phyloP scores from a whole-genome alignment of 345 rosid genomes.

The Acer campestre region DNA sequence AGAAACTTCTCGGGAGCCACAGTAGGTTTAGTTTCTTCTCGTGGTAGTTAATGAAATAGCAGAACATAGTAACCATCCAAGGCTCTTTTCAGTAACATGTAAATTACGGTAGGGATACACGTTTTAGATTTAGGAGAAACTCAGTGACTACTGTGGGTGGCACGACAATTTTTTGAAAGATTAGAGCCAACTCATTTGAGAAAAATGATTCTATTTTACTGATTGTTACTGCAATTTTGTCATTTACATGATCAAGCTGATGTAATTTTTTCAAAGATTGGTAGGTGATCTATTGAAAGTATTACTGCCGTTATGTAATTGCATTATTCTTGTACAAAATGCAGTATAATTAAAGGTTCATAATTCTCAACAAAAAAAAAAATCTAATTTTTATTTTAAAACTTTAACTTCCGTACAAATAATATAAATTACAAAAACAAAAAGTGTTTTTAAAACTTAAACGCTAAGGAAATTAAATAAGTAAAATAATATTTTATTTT shows the following conservation, averaged over 20 bases:
- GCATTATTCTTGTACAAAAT: neutral
- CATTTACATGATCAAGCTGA: no score
- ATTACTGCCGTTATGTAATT: neutral
- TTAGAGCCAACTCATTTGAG: neutral
- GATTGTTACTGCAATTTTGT: neutral
- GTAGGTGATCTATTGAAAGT: neutral
- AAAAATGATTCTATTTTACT: neutral
- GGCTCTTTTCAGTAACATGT: neutral
- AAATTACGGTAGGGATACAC: neutral
- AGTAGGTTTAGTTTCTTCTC: conserved; percentile 38
- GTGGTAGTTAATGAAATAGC: conserved; percentile 29
- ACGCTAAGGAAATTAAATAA: no score
- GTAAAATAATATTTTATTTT: no score
- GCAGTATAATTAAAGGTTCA: neutral
- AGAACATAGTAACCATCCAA: neutral
- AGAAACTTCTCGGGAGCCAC: conserved; percentile 30
- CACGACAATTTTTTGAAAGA: neutral
- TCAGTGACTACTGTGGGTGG: neutral
- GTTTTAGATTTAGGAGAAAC: conserved; percentile 10
- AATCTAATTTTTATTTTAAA: no score
- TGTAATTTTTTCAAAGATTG: conserved; percentile 6
- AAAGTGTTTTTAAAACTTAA: no score
- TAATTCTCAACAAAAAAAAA: no score
- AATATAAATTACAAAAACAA: no score
- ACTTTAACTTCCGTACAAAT: no score